phyloP scores from a whole-genome alignment of 495 filamentous ascomycete genomes.

The Aspergillus avenaceus region DNA sequence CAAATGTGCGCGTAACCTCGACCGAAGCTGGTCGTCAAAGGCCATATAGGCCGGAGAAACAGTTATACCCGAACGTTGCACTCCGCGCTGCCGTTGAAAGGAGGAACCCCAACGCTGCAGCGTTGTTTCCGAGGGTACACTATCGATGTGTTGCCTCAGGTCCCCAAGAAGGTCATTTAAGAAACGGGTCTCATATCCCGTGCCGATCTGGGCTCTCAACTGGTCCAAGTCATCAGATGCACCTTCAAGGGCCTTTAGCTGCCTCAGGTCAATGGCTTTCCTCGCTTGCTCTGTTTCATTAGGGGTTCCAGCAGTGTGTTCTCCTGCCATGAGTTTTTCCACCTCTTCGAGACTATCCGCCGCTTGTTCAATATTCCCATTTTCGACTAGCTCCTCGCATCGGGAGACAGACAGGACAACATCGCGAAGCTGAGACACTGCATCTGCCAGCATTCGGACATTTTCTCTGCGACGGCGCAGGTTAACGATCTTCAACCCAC shows the following conservation, averaged over 20 bases:
- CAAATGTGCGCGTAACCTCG: slow-evolving; percentile 61
- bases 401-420: slow-evolving; percentile 70
- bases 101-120: slow-evolving; percentile 70
- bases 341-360: slow-evolving; percentile 70
- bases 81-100: slow-evolving; percentile 60
- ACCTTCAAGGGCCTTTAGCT: slow-evolving; percentile 74
- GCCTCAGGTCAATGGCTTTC: slow-evolving; percentile 63
- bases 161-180: slow-evolving; percentile 74
- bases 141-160: slow-evolving; percentile 75
- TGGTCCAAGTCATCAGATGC: slow-evolving; percentile 70
- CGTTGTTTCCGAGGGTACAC: slow-evolving; percentile 66
- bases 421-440: slow-evolving; percentile 75
- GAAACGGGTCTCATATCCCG: slow-evolving; percentile 78
- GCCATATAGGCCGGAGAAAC: slow-evolving; percentile 70
- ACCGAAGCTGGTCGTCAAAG: slow-evolving; percentile 62
- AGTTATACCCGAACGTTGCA: slow-evolving; percentile 60
- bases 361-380: slow-evolving; percentile 74
- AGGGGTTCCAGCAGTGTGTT: slow-evolving; percentile 33
- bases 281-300: slow-evolving; percentile 21
- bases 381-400: slow-evolving; percentile 78
- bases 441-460: slow-evolving; percentile 72
- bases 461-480: slow-evolving; percentile 81
- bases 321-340: slow-evolving; percentile 74
- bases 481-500: slow-evolving; percentile 80
- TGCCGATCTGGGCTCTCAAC: slow-evolving; percentile 76